Conservation (phyloP, 2,329 filamentous ascomycete genomes). For the Capronia epimyces region DNA sequence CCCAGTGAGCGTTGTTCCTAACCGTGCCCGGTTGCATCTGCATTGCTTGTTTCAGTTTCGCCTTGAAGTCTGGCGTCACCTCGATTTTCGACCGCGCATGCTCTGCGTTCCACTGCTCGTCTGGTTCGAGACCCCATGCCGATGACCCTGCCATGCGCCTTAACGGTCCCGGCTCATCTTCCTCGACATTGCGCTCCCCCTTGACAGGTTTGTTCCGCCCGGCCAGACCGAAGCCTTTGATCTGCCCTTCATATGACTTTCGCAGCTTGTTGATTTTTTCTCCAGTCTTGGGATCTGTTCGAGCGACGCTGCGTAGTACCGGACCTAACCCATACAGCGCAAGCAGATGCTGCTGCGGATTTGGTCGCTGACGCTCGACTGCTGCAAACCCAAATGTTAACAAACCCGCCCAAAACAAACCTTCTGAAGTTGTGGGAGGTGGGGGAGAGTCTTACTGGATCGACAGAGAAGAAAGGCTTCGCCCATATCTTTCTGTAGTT, state of each 20-base stretch:
- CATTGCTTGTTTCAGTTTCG: conserved; percentile 43
- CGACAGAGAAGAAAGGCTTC: conserved; percentile 47
- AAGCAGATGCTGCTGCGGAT: conserved; percentile 55
- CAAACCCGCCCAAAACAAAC: conserved; percentile 30
- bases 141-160: conserved; percentile 32
- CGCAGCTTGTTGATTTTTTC: conserved; percentile 61
- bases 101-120: conserved; percentile 49
- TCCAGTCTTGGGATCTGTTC: conserved; percentile 56
- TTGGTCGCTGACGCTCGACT: conserved; percentile 49
- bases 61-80: conserved; percentile 38
- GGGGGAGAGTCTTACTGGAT: conserved; percentile 48
- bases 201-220: conserved; percentile 47
- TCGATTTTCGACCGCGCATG: conserved; percentile 46
- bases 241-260: conserved; percentile 49
- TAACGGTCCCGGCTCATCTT: conserved; percentile 31
- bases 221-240: conserved; percentile 44
- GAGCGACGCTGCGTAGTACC: conserved; percentile 54
- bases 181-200: conserved; percentile 33
- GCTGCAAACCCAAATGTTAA: conserved; percentile 42
- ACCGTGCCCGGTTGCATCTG: conserved; percentile 45
- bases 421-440: conserved; percentile 34
- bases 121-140: conserved; percentile 44
- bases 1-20: conserved; percentile 46
- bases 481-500: conserved; percentile 43
- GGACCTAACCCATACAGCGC: conserved; percentile 53